Base-by-base conservation (phyloP, 2,329 filamentous ascomycete species). In the Elsinoe fawcettii region DNA sequence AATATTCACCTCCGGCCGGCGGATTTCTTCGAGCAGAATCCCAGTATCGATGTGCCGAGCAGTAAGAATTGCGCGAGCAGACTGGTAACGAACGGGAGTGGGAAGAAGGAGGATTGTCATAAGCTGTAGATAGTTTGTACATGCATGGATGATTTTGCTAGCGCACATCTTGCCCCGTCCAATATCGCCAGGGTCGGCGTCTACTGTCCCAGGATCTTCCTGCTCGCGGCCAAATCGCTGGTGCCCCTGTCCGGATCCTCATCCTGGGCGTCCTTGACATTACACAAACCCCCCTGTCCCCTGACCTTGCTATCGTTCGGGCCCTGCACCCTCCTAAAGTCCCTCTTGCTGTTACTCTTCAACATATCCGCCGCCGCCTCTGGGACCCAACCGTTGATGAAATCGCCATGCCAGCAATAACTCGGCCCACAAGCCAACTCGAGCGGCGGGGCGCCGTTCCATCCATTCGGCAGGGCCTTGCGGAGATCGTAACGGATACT, bases 21-120 rank as follows among this genome's bases (percentile, higher is more conserved):
- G 8, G 77, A 81, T 62, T 81, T 81, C 71, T 81, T 81, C 61
- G 72, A 71, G 1, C 71, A 67, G 27, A 81, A 81, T 53, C 78
- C 79, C 0, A 73, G 75, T 3, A 73, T 81, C 54, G 78, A 81
- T 67, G 77, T 81, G 20, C 49, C 49, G 30, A 53, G 49, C n/a
- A 27, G 34, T n/a, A 53, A 53, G 49, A 53, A 53, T 34, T 53
- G 49, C 32, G 49, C 49, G 49, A 53, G 49, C 34, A 30, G 49
- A 27, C 12, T 53, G 49, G 49, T 53, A 8, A 27, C 20, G 30
- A 53, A 53, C 22, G 49, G 32, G 16, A 16, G 32, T 36, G 34
- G 18, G 23, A 49, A 27, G 44, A 18, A 49, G 22, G 44, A 23
- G 44, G 8, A 32, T 30, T 51, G 46, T 22, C 46, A 34, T 34